These are phyloP conservation scores for Suillus luteus DNA, from an alignment of 768 basidiomycete genomes.

Conservation along the genomic window DNA sequence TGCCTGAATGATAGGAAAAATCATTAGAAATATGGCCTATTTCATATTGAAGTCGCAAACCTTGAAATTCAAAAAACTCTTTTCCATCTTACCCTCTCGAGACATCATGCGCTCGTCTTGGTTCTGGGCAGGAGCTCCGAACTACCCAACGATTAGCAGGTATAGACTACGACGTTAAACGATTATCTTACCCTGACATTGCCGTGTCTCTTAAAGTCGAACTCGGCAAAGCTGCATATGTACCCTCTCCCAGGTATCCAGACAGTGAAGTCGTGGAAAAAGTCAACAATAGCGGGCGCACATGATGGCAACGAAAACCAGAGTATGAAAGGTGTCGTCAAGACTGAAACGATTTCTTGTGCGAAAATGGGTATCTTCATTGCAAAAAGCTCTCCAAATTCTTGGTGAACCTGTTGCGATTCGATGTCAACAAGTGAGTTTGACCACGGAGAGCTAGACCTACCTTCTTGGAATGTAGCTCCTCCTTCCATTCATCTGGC, in stretches of 20 bases:
- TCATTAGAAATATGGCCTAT: background rate
- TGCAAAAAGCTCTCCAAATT: constrained; percentile 91
- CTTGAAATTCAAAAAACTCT: constrained; percentile 94
- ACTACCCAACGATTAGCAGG: constrained; percentile 45
- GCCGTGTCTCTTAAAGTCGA: constrained; percentile 94
- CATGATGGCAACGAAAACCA: constrained; percentile 91
- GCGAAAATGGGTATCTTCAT: constrained; percentile 88
- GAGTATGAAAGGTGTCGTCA: constrained; percentile 91
- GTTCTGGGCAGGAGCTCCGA: constrained; percentile 76
- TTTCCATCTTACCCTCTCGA: constrained; percentile 98
- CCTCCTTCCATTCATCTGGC: constrained; percentile 89
- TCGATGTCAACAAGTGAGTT: constrained; percentile 2
- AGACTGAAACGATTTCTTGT: constrained; percentile 87
- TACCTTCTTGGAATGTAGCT: constrained; percentile 88
- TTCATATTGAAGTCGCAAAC: constrained; percentile 31
- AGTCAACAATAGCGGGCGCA: constrained; percentile 91
- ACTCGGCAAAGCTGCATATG: constrained; percentile 97
- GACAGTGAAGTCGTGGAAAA: constrained; percentile 97
- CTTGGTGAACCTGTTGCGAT: constrained; percentile 71
- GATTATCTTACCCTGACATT: constrained; percentile 70
- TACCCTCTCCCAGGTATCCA: constrained; percentile 97
- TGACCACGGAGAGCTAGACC: constrained; percentile 17
- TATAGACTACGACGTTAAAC: background rate
- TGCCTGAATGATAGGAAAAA: constrained; percentile 46
- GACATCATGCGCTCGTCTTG: constrained; percentile 78